Evolutionary conservation across 2,329 filamentous ascomycete species (phyloP).

Genomic region (Trichothecium roseum): DNA sequence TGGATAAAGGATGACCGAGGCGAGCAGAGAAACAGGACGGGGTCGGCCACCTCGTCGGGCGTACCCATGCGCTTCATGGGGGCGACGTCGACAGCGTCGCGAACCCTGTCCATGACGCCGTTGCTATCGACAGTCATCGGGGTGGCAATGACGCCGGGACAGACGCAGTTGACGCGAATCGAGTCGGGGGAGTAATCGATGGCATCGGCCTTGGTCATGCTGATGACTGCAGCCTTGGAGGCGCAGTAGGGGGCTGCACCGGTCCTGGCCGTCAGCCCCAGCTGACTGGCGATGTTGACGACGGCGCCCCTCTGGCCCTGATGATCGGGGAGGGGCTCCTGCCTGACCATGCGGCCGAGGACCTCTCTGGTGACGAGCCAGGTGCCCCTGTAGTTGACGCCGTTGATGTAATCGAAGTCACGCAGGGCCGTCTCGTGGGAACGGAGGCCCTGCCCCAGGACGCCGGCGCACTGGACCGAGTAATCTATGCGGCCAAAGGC

Average conservation of each 20-base stretch:
- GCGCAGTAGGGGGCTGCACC: slow-evolving; percentile 45
- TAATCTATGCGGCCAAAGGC: slow-evolving; percentile 42
- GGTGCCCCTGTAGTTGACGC: slow-evolving; percentile 42
- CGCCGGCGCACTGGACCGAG: slow-evolving; percentile 44
- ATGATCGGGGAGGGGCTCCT: slow-evolving; percentile 29
- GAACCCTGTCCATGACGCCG: slow-evolving; percentile 27
- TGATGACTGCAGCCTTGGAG: slow-evolving; percentile 48
- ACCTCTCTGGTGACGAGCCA: slow-evolving; percentile 36
- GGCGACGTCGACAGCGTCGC: slow-evolving; percentile 31
- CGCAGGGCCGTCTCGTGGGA: slow-evolving; percentile 34
- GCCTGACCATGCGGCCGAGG: slow-evolving; percentile 32
- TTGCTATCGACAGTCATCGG: slow-evolving; percentile 30
- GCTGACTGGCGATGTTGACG: slow-evolving; percentile 41
- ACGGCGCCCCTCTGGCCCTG: slow-evolving; percentile 32
- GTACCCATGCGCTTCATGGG: slow-evolving; percentile 41
- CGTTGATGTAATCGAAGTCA: slow-evolving; percentile 41
- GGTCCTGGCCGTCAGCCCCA: slow-evolving; percentile 37
- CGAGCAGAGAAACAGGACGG: slow-evolving; percentile 37
- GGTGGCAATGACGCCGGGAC: slow-evolving; percentile 32
- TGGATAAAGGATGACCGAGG: slow-evolving; percentile 39
- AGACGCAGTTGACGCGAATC: slow-evolving; percentile 27
- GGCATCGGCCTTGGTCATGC: slow-evolving; percentile 44
- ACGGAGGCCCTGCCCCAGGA: slow-evolving; percentile 29
- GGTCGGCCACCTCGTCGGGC: slow-evolving; percentile 37
- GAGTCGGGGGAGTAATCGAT: slow-evolving; percentile 41